Base-by-base conservation (phyloP, 1,139 yeast genomes). In the Scheffersomyces lignicola region DNA sequence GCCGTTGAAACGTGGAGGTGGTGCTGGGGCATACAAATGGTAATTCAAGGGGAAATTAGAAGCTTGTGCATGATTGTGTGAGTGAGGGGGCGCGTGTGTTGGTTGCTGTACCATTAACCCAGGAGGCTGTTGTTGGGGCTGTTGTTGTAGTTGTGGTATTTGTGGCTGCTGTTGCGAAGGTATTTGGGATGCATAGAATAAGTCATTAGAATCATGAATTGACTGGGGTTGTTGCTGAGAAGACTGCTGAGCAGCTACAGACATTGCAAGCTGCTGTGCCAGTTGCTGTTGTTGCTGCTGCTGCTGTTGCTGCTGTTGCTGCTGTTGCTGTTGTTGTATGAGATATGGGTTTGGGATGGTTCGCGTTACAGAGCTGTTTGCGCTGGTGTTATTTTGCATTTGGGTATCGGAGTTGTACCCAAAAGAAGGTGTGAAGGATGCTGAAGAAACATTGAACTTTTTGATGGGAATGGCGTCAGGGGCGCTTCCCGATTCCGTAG, bases 1-100 rank as follows among this genome's bases (percentile, higher is more conserved):
- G 4, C 15, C 14, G 13, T 73, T 67, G 39, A 79, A 60, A 44
- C 85, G 78, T 18, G 90, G 90, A 4, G 95, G 94, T 3, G 95
- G 87, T 13, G 78, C 76, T 1, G 97, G 97, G 0, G 97, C 95
- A 58, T 90, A 90, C 32, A 89, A 62, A 58, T 90, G 96, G 53
- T 87, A 86, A 51, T 89, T 92, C 33, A 88, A 65, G 2, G 96
- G 92, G 47, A 69, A 83, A 31, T 61, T 48, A 4, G 52, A 39
- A 14, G 54, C 43, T 30, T 48, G 52, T 31, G 40, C 53, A 37
- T 45, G 23, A 20, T 20, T 7, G 6, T 12, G 33, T 11, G 37
- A 20, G 21, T 35, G 36, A 7, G 24, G 24, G 17, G 29, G 33
- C 5, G 29, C 32, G 14, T 36, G 30, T 10, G 31, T 36, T 12